A percentile compares a stretch with the other conserved stretches of the same genome.
Conservation (phyloP, 2,329 filamentous ascomycete species). For the Eutypa lata region DNA sequence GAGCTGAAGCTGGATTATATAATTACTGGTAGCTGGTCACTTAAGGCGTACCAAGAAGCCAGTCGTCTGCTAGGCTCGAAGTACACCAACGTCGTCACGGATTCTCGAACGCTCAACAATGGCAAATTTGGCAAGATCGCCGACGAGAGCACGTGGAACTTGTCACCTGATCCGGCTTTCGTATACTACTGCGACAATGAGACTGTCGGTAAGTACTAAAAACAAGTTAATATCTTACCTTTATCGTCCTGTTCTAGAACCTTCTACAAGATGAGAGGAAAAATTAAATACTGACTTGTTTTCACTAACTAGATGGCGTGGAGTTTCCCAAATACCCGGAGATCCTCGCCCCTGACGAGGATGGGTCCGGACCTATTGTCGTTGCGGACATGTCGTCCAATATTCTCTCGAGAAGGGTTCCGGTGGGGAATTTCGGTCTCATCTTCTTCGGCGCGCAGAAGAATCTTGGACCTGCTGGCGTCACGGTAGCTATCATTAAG, state of each 20-base stretch:
- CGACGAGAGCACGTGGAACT: conserved; percentile 70
- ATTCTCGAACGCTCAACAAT: conserved; percentile 61
- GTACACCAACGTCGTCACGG: conserved; percentile 75
- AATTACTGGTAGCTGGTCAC: conserved; percentile 85
- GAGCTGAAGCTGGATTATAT: conserved; percentile 85
- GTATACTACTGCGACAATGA: conserved; percentile 95
- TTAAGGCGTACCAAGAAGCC: conserved; percentile 85
- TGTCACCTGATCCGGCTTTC: conserved; percentile 66
- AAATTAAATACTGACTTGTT: too few relatives aligned
- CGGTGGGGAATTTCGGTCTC: conserved; percentile 73
- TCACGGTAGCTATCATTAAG: conserved; percentile 82
- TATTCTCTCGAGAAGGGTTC: conserved; percentile 77
- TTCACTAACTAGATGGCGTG: too few relatives aligned
- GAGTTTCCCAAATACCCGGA: conserved; percentile 76
- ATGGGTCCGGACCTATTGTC: conserved; percentile 69
- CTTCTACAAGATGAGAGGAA: too few relatives aligned
- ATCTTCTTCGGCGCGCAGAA: conserved; percentile 96
- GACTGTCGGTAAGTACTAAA: too few relatives aligned
- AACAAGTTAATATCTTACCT: too few relatives aligned
- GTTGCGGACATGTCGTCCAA: conserved; percentile 94
- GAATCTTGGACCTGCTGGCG: conserved; percentile 82
- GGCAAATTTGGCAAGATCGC: conserved; percentile 88
- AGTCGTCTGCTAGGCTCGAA: conserved; percentile 72
- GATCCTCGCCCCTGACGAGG: conserved; percentile 52
- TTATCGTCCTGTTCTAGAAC: too few relatives aligned